Conservation (phyloP, 441 rosid genomes). For the Syzygium syzygioides region DNA sequence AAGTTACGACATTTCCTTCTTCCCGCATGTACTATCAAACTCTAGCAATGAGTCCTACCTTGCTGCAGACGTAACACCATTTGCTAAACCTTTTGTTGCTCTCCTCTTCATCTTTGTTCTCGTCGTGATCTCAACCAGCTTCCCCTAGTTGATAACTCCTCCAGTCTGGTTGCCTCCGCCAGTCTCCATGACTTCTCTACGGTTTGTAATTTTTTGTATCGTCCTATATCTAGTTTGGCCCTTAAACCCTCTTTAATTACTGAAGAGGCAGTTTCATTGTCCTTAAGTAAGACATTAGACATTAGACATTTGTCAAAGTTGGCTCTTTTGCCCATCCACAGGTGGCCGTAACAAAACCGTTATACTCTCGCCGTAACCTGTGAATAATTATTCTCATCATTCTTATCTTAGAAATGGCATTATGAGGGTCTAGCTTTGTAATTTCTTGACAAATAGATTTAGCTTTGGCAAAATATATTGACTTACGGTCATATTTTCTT, state of each 20-base stretch:
- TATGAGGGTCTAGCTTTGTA: background rate
- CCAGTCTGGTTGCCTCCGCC: background rate
- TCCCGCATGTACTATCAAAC: background rate
- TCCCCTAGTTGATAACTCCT: background rate
- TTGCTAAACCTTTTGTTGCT: background rate
- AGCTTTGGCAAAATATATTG: background rate
- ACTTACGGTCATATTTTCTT: background rate
- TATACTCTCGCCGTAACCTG: rapidly evolving
- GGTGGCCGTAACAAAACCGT: rapidly evolving
- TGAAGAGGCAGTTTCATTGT: background rate
- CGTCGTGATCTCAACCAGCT: background rate
- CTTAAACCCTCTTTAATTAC: background rate
- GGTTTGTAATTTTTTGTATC: background rate
- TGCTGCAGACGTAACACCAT: background rate
- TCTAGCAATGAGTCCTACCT: background rate
- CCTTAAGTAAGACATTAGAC: background rate
- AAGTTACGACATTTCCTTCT: background rate
- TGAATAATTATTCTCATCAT: too few species aligned
- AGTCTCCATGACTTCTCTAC: background rate
- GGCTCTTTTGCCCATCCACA: background rate
- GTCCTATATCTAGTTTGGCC: background rate
- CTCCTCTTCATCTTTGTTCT: background rate
- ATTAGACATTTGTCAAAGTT: background rate
- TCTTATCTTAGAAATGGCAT: too few species aligned
- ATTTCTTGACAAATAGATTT: background rate